Conservation (phyloP, 305 asterid genomes). For the Solanum aculeatissimum region DNA sequence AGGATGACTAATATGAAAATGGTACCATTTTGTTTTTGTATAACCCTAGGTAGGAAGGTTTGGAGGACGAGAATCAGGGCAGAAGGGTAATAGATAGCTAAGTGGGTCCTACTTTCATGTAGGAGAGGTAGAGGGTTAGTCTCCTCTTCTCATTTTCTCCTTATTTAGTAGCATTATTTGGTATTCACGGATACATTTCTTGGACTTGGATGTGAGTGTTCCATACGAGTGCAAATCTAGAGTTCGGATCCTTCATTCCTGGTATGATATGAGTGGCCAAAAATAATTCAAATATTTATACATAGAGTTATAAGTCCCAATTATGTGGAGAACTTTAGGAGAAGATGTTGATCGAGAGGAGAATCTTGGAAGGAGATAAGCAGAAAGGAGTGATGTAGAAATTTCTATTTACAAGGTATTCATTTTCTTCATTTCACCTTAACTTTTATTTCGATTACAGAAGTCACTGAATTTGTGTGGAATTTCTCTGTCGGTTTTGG, state of each 20-base stretch:
- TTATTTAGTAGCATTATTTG: not conserved
- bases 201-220: no score
- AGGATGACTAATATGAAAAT: not conserved
- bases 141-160: not conserved
- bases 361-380: not conserved
- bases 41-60: not conserved
- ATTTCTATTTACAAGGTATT: not conserved
- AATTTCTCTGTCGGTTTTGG: not conserved
- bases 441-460: not conserved
- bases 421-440: not conserved
- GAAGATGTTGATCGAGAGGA: not conserved
- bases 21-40: not conserved
- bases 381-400: not conserved
- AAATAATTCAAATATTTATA: not conserved
- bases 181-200: not conserved
- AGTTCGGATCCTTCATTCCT: not conserved
- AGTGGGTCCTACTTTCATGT: not conserved
- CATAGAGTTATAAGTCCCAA: not conserved
- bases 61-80: not conserved
- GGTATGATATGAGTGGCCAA: not conserved
- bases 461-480: not conserved
- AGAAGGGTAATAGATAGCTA: not conserved
- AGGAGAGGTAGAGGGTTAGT: not conserved
- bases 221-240: no score
- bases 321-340: not conserved